Evolutionary conservation across 1,284 basidiomycete genomes (phyloP), one percentile per base, ranked within the genome.

Genomic region (Ustilago lituana): DNA sequence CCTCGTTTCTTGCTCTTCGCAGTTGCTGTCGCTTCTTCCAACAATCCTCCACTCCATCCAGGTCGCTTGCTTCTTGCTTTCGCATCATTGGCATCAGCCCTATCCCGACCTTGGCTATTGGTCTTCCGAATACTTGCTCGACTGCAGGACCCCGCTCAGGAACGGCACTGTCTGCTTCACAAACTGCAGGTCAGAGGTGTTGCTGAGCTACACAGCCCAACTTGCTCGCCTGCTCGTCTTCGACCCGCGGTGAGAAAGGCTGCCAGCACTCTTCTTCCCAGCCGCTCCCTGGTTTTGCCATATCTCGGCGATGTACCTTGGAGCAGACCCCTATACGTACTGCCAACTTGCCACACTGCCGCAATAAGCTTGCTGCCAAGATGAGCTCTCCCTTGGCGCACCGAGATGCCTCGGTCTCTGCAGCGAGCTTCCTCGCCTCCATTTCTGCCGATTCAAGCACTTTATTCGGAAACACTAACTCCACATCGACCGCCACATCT

Each of bases 371-470:
- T 11, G 40, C 35, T 45, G 11, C 52, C n/a, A 32, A 41, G 11
- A 66, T 65, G 62, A 65, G 51, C 47, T n/a, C 47, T 47, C 24
- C 50, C 17, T 19, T 29, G 11, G 32, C 40, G 3, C 29, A 38
- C 3, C 56, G 45, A 26, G 53, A 66, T 31, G 23, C 46, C 31
- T 50, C 52, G 43, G 52, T 63, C 40, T 69, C 66, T 19, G 60
- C 56, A 39, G 54, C 62, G 31, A 50, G 35, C 51, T 71, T 71
- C 33, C 68, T 71, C 12, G 48, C 53, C 17, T 71, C 68, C 10
- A 71, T 71, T 32, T 58, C 55, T 31, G 68, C 68, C 39, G 62
- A 58, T 19, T 66, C 50, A 17, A 59, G 55, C 68, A 54, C 56
- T 23, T 33, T 32, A 2, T 62, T 50, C 31, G 62, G 51, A 2